Evolutionary conservation across 2,329 filamentous ascomycete species (phyloP), one percentile per base, ranked within the genome.

Genomic region (Chaetomium globosum): DNA sequence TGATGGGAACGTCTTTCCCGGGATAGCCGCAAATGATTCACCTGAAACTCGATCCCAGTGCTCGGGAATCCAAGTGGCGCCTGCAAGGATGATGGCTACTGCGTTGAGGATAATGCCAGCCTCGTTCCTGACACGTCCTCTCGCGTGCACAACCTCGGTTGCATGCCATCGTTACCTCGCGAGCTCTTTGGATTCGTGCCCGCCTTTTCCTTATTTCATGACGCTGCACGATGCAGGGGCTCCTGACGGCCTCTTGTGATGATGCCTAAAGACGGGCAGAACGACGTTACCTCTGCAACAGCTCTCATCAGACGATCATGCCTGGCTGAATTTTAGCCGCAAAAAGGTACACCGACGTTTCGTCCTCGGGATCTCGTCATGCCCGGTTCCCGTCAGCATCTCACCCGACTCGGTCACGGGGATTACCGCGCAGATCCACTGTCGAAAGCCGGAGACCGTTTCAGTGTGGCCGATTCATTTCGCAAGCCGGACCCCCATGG

Each of bases 11-110:
- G 52, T 51, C 23, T 31, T 30, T 60, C 36, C 66, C 64, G 61
- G 63, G 65, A 65, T 66, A 66, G 64, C 67, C 65, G 64, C 64
- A 55, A 59, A 51, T 62, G 58, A 60, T 67, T 54, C 55, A 59
- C 49, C 33, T 67, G 60, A 65, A 65, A 65, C 65, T 63, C 51
- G 58, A 63, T 59, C 68, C 68, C 68, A 64, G 60, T 46, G 52
- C 51, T 65, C 48, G 61, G 68, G 61, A 63, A 60, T 53, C 54
- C 59, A 62, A 26, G 65, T 66, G 65, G 63, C 61, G 61, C 56
- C 58, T 66, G 56, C 61, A 65, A 26, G 63, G 65, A 56, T 65
- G 28, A 52, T 56, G 43, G 60, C 16, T 61, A 39, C 59, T 48
- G 59, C 43, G 53, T 21, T 33, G 33, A 33, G 57, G 49, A 52